phyloP scores from a whole-genome alignment of 768 basidiomycete species.

The Panellus pusillus region DNA sequence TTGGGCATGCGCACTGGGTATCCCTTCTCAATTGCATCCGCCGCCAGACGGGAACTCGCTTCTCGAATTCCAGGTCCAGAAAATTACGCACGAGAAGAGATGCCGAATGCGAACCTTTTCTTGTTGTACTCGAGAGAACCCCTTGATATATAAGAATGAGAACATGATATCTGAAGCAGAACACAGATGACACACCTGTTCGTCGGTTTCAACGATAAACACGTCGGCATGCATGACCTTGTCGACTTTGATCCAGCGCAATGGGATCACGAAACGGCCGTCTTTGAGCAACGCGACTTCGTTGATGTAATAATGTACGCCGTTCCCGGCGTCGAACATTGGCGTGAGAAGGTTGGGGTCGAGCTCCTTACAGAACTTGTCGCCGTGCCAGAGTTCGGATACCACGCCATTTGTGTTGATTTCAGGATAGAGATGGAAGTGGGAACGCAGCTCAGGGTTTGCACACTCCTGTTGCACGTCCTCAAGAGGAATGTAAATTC shows the following conservation, averaged over 20 bases:
- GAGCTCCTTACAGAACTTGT: conserved; percentile 11
- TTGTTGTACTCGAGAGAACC: neutral
- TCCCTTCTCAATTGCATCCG: neutral
- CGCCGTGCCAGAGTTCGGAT: conserved; percentile 19
- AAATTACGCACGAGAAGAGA: conserved; percentile 4
- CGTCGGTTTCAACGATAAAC: neutral
- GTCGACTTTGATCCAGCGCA: conserved; percentile 19
- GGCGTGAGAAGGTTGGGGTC: conserved; percentile 6
- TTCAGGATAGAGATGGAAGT: conserved; percentile 21
- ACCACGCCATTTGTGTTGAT: conserved; percentile 10
- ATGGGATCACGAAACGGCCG: conserved; percentile 20
- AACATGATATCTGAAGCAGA: neutral
- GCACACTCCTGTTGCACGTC: conserved; percentile 17
- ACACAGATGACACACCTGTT: neutral
- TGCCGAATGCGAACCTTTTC: neutral
- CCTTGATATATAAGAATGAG: neutral
- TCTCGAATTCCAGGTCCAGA: neutral
- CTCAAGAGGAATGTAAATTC: neutral
- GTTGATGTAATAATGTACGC: conserved; percentile 21
- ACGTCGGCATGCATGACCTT: conserved; percentile 10
- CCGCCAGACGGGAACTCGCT: conserved; percentile 2
- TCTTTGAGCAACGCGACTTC: conserved; percentile 18
- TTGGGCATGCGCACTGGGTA: conserved; percentile 12
- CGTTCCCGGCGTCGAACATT: conserved; percentile 8
- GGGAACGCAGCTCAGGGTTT: conserved; percentile 15